Conservation (phyloP, 2,329 filamentous ascomycete species). For the Diaporthe aspalathi region DNA sequence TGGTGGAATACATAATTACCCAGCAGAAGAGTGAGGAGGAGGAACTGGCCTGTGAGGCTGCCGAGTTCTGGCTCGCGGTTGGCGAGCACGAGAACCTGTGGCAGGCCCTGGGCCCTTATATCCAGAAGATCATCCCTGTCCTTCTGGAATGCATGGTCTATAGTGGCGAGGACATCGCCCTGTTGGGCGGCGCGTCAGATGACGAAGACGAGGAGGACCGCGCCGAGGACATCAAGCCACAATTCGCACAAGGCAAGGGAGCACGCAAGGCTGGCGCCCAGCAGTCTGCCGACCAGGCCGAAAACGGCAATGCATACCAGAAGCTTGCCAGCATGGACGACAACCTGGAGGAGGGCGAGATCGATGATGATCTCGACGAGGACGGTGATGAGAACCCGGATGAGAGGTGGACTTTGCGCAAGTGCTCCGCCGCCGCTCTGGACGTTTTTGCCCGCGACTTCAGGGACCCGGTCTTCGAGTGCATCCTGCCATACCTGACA, state of each 20-base stretch:
- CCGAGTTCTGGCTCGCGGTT: slow-evolving; percentile 96
- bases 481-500: slow-evolving; percentile 91
- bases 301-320: slow-evolving; percentile 66
- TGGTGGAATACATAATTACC: slow-evolving; percentile 92
- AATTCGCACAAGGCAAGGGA: slow-evolving; percentile 80
- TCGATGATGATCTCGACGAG: slow-evolving; percentile 78
- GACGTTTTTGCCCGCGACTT: slow-evolving; percentile 96
- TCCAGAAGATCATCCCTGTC: slow-evolving; percentile 88
- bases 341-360: slow-evolving; percentile 88
- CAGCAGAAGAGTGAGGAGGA: slow-evolving; percentile 91
- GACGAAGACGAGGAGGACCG: slow-evolving; percentile 94
- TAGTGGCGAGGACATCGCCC: slow-evolving; percentile 89
- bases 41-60: slow-evolving; percentile 91
- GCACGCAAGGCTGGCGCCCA: slow-evolving; percentile 67
- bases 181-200: slow-evolving; percentile 84
- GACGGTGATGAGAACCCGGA: slow-evolving; percentile 87
- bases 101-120: slow-evolving; percentile 79
- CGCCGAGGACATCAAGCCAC: slow-evolving; percentile 89
- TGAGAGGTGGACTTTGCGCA: slow-evolving; percentile 93
- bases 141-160: slow-evolving; percentile 96
- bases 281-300: slow-evolving; percentile 61
- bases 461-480: slow-evolving; percentile 86
- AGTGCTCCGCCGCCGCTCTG: slow-evolving; percentile 94
- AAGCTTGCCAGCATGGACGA: slow-evolving; percentile 73
- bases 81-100: slow-evolving; percentile 88